These are phyloP conservation scores for Colletotrichum plurivorum DNA, from an alignment of 2,329 filamentous ascomycete species.

Conservation along the genomic window DNA sequence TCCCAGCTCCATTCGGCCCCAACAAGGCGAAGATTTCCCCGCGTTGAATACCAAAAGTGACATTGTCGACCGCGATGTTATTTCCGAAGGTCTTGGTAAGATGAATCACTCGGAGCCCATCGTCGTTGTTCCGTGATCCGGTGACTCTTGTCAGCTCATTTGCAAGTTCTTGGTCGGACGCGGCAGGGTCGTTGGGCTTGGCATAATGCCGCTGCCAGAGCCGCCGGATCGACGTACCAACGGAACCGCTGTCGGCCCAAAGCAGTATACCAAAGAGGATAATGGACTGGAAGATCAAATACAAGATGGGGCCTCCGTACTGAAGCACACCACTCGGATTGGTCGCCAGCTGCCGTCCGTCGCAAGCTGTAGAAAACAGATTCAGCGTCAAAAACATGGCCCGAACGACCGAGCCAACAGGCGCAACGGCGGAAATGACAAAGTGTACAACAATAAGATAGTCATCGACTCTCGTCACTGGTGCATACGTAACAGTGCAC, in stretches of 20 bases:
- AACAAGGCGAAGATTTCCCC: slow-evolving; percentile 91
- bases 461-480: slow-evolving; percentile 76
- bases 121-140: slow-evolving; percentile 59
- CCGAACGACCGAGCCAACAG: slow-evolving; percentile 81
- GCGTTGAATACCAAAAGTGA: slow-evolving; percentile 84
- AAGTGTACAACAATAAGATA: slow-evolving; percentile 81
- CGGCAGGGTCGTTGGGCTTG: slow-evolving; percentile 40
- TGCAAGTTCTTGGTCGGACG: slow-evolving; percentile 72
- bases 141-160: slow-evolving; percentile 76
- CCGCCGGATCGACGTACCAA: slow-evolving; percentile 66
- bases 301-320: slow-evolving; percentile 89
- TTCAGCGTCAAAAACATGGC: slow-evolving; percentile 85
- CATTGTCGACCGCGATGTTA: slow-evolving; percentile 87
- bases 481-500: slow-evolving; percentile 73
- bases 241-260: slow-evolving; percentile 84
- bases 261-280: slow-evolving; percentile 80
- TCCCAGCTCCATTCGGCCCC: slow-evolving; percentile 92
- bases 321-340: slow-evolving; percentile 80
- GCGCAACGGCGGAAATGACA: slow-evolving; percentile 79
- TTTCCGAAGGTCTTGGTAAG: slow-evolving; percentile 84
- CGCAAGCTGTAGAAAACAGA: slow-evolving; percentile 85
- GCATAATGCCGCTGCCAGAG: slow-evolving; percentile 31
- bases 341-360: slow-evolving; percentile 71
- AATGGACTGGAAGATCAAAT: slow-evolving; percentile 81
- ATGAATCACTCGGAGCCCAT: slow-evolving; percentile 84